Evolutionary conservation across 495 filamentous ascomycete species (phyloP), one percentile per base, ranked within the genome.

Genomic region (Lasiosphaeria ovina): DNA sequence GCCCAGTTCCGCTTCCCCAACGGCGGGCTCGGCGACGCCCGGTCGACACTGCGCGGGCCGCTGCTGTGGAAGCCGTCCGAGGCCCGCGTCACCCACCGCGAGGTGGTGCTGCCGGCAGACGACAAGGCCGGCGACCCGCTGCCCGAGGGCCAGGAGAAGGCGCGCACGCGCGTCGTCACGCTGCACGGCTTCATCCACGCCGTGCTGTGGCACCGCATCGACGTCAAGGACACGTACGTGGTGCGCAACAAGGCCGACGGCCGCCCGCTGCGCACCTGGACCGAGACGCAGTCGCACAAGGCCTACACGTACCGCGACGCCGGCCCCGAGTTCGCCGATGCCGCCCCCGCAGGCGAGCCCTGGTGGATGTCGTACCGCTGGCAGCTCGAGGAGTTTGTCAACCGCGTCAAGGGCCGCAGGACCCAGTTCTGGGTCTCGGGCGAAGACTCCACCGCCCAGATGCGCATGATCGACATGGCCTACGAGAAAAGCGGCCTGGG

Each of bases 351-450:
- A 24, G 24, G 24, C 24, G 24, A 24, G 24, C 24, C 24, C 24
- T 24, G 24, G 24, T 86, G 83, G 84, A 63, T 72, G 3, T 77
- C 77, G 2, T 85, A 84, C 62, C 72, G 76, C 8, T 72, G 80
- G 59, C 77, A 83, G 69, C 69, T 87, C 6, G 77, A 86, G 60
- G 72, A 80, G 58, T 87, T 87, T 63, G 79, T 86, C 14, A 80
- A 85, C 62, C 69, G 64, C 31, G 62, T 86, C 4, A 77, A 76
- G 34, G 78, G 78, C 0, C 67, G 78, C 5, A 59, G 74, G 49
- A 73, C 68, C 4, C 72, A 70, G 3, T 69, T 76, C 7, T 86
- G 85, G 84, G 66, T 86, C 8, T 69, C 74, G 60, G 70, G 67
- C 1, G 72, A 75, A 55, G 81, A 85, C 48, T 82, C 77, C 24